Evolutionary conservation across 345 rosid species (phyloP), one percentile per base, ranked within the genome.

Genomic region (Arabis alpina): DNA sequence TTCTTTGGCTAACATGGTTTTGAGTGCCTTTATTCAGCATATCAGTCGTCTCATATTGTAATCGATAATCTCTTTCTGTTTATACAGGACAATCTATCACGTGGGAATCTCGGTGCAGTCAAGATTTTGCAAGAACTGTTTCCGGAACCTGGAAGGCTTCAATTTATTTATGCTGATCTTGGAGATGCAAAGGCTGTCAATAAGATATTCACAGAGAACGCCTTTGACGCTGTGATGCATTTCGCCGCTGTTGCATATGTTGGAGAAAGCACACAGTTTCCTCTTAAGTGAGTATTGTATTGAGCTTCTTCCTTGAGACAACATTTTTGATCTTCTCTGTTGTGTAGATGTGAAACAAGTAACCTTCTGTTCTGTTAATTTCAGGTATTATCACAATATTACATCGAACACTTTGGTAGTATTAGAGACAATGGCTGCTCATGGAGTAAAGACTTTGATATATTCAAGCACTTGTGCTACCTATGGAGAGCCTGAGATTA

Each of bases 391-490:
- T 71, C 91, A 84, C 62, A 87, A 87, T 65, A 87, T 87, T 25
- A 87, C 91, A 52, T 83, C 87, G 3, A 84, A 87, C 73, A 84
- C 89, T 25, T 71, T 84, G 78, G 76, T 75, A 10, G 82, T 87
- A 43, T 58, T 84, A 59, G 91, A 87, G 73, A 69, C 89, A 44
- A 83, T 87, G 85, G 87, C 86, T 28, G 77, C 82, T 67, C 82
- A 84, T 68, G 56, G 71, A 55, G 89, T 87, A 36, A 85, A 85
- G 79, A 85, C 85, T 28, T 51, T 87, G 65, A 87, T 87, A 58
- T 87, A 87, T 71, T 87, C 91, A n/a, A 84, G 91, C 64, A 86
- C 88, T 15, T 86, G 91, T 66, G 91, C 91, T 48, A 86, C 91
- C 2, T 87, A 87, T 69, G 91, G 91, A 15, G 91, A 87, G 73